Percentiles rank a stretch among this genome's conserved stretches.
phyloP scores from a whole-genome alignment of 331 rosid genomes.

The Malus hybrid region DNA sequence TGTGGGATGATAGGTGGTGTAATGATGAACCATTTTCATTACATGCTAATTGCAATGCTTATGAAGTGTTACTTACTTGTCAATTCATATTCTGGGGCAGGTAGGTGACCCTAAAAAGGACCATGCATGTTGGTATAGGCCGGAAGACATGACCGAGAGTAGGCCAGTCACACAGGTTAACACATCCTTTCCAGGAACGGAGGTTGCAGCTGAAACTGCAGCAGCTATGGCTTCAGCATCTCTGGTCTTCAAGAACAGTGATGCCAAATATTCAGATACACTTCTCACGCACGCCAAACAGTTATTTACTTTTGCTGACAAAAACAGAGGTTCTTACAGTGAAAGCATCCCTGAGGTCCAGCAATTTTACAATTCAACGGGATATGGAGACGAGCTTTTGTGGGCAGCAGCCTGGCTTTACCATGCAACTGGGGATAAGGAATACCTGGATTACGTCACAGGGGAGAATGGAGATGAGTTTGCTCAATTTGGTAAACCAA shows the following conservation, averaged over 20 bases:
- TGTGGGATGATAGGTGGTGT: no score
- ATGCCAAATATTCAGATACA: conserved; percentile 52
- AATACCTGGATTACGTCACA: conserved; percentile 65
- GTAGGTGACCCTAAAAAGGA: conserved; percentile 79
- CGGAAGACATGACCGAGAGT: conserved; percentile 57
- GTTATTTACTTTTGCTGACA: conserved; percentile 74
- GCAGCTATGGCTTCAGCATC: conserved; percentile 99
- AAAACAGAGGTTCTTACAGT: conserved; percentile 48
- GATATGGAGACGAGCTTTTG: conserved; percentile 87
- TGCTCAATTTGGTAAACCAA: conserved; percentile 78
- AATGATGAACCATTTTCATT: background rate
- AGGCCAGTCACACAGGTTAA: conserved; percentile 79
- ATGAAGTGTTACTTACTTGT: background rate
- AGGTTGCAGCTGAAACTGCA: conserved; percentile 90
- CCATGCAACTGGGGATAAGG: conserved; percentile 74
- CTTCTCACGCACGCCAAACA: conserved; percentile 85
- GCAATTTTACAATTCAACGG: conserved; percentile 79
- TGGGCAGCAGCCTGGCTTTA: conserved; percentile 99
- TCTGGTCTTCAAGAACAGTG: conserved; percentile 59
- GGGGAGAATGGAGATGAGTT: conserved; percentile 54
- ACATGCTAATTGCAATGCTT: background rate
- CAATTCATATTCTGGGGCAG: conserved; percentile 31
- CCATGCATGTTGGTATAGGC: conserved; percentile 86
- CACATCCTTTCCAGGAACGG: conserved; percentile 71
- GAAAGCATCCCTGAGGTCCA: conserved; percentile 59